These are phyloP conservation scores for Xylariaceae sp. DNA, from an alignment of 2,329 filamentous ascomycete species.

Conservation along the genomic window DNA sequence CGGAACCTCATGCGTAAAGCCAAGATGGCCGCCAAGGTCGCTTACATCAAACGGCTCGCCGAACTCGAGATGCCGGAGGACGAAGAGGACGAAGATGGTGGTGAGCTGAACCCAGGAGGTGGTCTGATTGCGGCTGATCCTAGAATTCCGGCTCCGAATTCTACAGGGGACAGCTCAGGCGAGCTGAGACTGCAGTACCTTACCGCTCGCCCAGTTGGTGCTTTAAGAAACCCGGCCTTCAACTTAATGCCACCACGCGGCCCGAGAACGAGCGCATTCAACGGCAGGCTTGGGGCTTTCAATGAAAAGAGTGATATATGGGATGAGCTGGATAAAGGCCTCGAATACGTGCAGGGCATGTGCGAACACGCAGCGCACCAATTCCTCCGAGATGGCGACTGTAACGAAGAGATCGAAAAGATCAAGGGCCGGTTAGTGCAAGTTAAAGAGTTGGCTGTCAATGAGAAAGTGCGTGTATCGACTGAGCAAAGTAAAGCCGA, in stretches of 20 bases:
- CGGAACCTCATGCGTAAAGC: conserved; percentile 86
- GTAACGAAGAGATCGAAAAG: conserved; percentile 74
- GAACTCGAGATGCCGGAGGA: conserved; percentile 63
- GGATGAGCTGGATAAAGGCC: conserved; percentile 75
- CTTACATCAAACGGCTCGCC: conserved; percentile 65
- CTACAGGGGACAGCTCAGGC: conserved; percentile 24
- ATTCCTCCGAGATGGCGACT: conserved; percentile 86
- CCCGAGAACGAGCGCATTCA: conserved; percentile 35
- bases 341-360: conserved; percentile 80
- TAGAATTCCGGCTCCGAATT: conserved; percentile 10
- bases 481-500: conserved; percentile 59
- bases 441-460: conserved; percentile 65
- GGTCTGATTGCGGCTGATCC: conserved; percentile 33
- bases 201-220: conserved; percentile 47
- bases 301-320: conserved; percentile 58
- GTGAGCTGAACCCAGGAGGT: conserved; percentile 38
- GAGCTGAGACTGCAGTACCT: conserved; percentile 46
- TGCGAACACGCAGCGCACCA: conserved; percentile 90
- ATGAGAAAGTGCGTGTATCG: conserved; percentile 62
- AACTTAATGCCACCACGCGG: conserved; percentile 35
- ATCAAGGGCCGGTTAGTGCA: conserved; percentile 70
- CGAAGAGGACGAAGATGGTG: conserved; percentile 45
- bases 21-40: conserved; percentile 80
- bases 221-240: conserved; percentile 27
- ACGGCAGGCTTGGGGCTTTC: conserved; percentile 34